Evolutionary conservation across 2,329 filamentous ascomycete species (phyloP), one percentile per base, ranked within the genome.

Genomic region (Trichophyton benhamiae): DNA sequence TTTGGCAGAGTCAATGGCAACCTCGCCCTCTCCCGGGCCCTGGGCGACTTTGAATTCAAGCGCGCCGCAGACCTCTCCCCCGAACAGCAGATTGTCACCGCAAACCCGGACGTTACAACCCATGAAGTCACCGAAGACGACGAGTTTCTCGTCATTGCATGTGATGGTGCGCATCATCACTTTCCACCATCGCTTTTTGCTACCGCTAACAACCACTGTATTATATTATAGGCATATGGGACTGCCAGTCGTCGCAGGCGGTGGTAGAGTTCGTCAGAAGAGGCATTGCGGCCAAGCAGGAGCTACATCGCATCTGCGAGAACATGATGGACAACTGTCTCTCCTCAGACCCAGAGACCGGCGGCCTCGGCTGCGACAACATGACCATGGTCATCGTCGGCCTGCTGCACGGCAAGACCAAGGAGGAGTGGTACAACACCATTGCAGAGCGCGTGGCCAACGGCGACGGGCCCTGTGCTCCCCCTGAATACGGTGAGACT

Each of bases 281-380:
- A 72, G 94, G 94, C 62, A 96, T 99, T 74, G 92, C 91, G 58
- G 91, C 91, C 59, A 96, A 96, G 80, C 94, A 99, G 77, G 88
- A 95, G 58, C 83, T 99, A 59, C 86, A 91, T 61, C 88, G 89
- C 74, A 97, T 99, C 70, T 97, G 92, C 76, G 94, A 99, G 78
- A 99, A 99, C 79, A 96, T 99, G 90, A 99, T 99, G 94, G 92
- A 99, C 80, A 99, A 97, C 79, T 99, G 94, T 74, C 82, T 99
- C 66, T 91, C 94, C 46, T 95, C 91, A 64, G 97, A 95, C 82
- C 96, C 91, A 67, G 94, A 99, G 78, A 96, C 92, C 36, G 94
- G 94, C 61, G 94, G 94, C 65, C 92, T 99, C 64, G 94, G 94
- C 64, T 99, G 94, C 75, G 94, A 99, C 80, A 99, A 99, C 81